phyloP scores from a whole-genome alignment of 164 flowering plant genomes.

The Piper betle region DNA sequence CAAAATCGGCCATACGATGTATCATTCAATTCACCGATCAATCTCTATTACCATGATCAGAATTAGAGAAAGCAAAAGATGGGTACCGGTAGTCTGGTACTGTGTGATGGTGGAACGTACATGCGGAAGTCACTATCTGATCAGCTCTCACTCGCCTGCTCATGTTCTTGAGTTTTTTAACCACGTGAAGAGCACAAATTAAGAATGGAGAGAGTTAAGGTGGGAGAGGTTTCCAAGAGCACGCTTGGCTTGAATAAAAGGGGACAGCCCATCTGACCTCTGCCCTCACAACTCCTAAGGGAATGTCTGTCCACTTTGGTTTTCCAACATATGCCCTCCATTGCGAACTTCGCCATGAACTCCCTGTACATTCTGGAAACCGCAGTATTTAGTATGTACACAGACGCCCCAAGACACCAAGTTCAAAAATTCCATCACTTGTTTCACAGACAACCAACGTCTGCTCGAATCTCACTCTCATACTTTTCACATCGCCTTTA shows the following conservation, averaged over 20 bases:
- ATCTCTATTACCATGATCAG: no score
- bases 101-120: no score
- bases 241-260: conserved; percentile 82
- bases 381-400: conserved; percentile 3
- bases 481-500: conserved; percentile 21
- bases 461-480: conserved; percentile 13
- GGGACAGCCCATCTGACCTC: conserved; percentile 57
- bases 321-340: conserved; percentile 11
- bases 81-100: no score
- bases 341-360: conserved; percentile 19
- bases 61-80: no score
- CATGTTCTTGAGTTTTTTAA: neutral
- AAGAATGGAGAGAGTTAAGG: conserved; percentile 3
- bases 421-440: no score
- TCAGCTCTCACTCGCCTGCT: no score
- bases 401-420: neutral
- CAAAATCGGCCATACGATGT: no score
- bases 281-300: conserved; percentile 27
- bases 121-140: no score
- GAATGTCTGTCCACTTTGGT: conserved; percentile 62
- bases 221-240: conserved; percentile 53
- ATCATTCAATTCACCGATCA: no score
- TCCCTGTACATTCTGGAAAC: conserved; percentile 3
- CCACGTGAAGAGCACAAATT: conserved; percentile 46
- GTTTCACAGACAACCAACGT: conserved; percentile 6